phyloP scores from a whole-genome alignment of 2,329 filamentous ascomycete genomes.

The Nemania abortiva region DNA sequence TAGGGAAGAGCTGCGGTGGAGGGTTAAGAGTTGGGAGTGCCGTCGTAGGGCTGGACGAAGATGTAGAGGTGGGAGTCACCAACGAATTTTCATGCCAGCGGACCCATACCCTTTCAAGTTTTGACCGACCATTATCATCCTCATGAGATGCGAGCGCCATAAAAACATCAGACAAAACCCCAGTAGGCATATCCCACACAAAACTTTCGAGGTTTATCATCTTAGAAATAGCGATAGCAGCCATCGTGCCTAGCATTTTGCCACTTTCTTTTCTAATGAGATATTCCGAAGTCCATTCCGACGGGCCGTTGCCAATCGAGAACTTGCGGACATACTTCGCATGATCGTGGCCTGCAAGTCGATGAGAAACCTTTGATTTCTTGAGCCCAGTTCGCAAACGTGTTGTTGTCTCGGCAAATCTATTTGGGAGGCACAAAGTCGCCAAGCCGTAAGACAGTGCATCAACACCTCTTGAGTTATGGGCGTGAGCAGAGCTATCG shows the following conservation, averaged over 20 bases:
- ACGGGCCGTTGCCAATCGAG: constrained; percentile 83
- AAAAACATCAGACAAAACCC: constrained; percentile 84
- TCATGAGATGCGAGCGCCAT: constrained; percentile 79
- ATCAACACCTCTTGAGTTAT: constrained; percentile 80
- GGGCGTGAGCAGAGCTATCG: constrained; percentile 72
- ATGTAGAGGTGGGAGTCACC: constrained; percentile 52
- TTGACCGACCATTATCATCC: constrained; percentile 70
- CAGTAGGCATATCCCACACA: constrained; percentile 91
- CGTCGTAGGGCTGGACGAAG: constrained; percentile 47
- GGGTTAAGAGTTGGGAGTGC: constrained; percentile 43
- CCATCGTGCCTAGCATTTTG: constrained; percentile 88
- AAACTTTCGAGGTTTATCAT: constrained; percentile 87
- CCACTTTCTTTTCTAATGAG: constrained; percentile 84
- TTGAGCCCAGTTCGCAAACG: constrained; percentile 49
- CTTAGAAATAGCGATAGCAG: constrained; percentile 81
- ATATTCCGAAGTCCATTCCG: constrained; percentile 84
- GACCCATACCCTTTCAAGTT: constrained; percentile 81
- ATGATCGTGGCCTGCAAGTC: constrained; percentile 71
- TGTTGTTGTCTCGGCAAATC: constrained; percentile 56
- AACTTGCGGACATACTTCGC: constrained; percentile 85
- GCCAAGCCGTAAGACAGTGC: constrained; percentile 85
- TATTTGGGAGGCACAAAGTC: constrained; percentile 78
- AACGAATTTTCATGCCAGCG: constrained; percentile 83
- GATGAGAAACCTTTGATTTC: constrained; percentile 42
- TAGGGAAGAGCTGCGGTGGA: constrained; percentile 29